Conservation (phyloP, 768 basidiomycete genomes). For the Coprinopsis cinerea region DNA sequence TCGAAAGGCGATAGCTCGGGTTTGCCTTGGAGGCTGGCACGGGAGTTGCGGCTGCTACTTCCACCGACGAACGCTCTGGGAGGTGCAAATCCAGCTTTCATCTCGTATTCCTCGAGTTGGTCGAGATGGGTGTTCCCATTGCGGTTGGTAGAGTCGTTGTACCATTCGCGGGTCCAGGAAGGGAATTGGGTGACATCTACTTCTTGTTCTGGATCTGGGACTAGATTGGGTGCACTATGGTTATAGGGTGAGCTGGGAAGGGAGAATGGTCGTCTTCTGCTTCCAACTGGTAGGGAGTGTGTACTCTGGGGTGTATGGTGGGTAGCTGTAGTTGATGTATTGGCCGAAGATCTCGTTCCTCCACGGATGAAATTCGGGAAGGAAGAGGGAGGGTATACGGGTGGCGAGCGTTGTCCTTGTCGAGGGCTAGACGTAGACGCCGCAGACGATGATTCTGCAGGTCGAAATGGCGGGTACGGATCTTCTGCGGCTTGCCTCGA, state of each 20-base stretch:
- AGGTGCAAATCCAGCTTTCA: conserved; percentile 11
- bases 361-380: conserved; percentile 40
- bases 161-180: conserved; percentile 60
- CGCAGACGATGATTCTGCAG: conserved; percentile 5
- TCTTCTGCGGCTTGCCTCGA: conserved; percentile 28
- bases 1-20: conserved; percentile 25
- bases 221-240: conserved; percentile 17
- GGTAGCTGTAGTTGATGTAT: conserved; percentile 13
- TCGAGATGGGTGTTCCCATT: conserved; percentile 20
- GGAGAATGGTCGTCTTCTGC: conserved; percentile 39
- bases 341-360: conserved; percentile 35
- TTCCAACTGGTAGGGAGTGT: conserved; percentile 21
- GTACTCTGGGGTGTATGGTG: conserved; percentile 19
- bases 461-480: conserved; percentile 26
- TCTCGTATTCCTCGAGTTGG: conserved; percentile 7
- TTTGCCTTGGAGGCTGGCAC: conserved; percentile 1
- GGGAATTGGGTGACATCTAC: conserved; percentile 62
- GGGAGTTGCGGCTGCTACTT: neutral
- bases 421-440: conserved; percentile 8
- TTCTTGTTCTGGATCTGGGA: conserved; percentile 30
- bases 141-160: conserved; percentile 25
- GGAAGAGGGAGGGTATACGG: conserved; percentile 24
- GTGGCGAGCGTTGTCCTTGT: conserved; percentile 18
- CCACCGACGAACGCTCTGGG: conserved; percentile 3
- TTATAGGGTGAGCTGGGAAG: conserved; percentile 38